Conservation (phyloP, 139 green algal genomes). For the Desmodesmus armatus region DNA sequence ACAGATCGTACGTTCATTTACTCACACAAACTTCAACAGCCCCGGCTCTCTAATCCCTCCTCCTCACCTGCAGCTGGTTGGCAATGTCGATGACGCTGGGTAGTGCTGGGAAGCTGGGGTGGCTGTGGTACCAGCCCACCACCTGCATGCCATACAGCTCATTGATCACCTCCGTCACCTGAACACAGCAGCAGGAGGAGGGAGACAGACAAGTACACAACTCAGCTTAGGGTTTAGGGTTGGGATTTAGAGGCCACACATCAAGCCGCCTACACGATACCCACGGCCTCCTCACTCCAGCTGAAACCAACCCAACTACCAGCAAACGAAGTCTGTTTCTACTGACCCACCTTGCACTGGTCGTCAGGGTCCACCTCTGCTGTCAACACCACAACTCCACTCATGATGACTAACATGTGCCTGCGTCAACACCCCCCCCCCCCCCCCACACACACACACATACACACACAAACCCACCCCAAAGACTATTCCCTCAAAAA, state of each 20-base stretch:
- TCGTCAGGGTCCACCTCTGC: constrained; percentile 84
- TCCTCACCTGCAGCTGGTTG: constrained; percentile 77
- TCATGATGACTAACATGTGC: background rate
- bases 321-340: too few species aligned
- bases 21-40: too few species aligned
- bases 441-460: background rate
- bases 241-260: too few species aligned
- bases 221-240: too few species aligned
- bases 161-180: constrained; percentile 55
- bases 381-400: constrained; percentile 47
- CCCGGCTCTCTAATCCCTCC: too few species aligned
- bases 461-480: background rate
- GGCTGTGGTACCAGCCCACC: constrained; percentile 85
- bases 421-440: too few species aligned
- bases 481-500: background rate
- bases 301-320: too few species aligned
- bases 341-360: constrained; percentile 51
- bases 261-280: too few species aligned
- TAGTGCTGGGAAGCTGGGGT: constrained; percentile 71
- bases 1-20: too few species aligned
- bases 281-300: too few species aligned
- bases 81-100: constrained; percentile 80
- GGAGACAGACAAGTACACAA: background rate
- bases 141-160: constrained; percentile 48
- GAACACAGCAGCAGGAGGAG: background rate